Base-by-base conservation (phyloP, 257 asterid genomes). In the Ilex asprella region DNA sequence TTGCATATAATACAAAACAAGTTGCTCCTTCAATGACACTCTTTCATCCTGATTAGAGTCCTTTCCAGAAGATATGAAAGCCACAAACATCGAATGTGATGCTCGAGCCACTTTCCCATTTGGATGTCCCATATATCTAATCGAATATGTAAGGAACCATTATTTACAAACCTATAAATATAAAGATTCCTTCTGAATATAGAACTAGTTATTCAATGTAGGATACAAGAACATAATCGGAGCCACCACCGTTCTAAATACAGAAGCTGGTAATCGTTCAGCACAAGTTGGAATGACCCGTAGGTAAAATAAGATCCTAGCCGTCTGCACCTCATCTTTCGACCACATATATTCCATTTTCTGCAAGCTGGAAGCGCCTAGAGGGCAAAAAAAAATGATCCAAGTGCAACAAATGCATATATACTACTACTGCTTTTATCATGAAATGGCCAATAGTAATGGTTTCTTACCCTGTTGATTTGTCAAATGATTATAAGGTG, bases 191-290 rank as follows among this genome's bases (percentile, higher is more conserved):
- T 35, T 4, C 7, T 35, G 41, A 35, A 35, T 35, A 35, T 35
- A 35, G 27, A 35, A 35, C 39, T 50, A 61, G 58, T 44, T 62
- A 61, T 59, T 60, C 29, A 14, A 29, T 47, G 55, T 44, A 82
- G 96, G 97, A 92, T 89, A 92, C 99, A 92, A 80, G 83, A 92
- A 92, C 87, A 86, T 78, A 30, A 81, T 79, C 16, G 99, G 94
- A 66, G 84, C 95, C 77, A 92, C 87, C 57, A 69, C 75, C 78
- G 82, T 85, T 86, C 75, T 80, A 70, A 83, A 92, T 53, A 79
- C 76, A 65, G 84, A 59, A 59, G 86, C 75, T 47, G 91, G 89
- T 70, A 89, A 50, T 35, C 67, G 80, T 71, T 92, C 96, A 62
- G 83, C 59, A 65, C 88, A 86, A 65, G 96, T 89, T 27, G 89